Evolutionary conservation across 441 rosid genomes (phyloP).

Genomic region (Geranium incanum): DNA sequence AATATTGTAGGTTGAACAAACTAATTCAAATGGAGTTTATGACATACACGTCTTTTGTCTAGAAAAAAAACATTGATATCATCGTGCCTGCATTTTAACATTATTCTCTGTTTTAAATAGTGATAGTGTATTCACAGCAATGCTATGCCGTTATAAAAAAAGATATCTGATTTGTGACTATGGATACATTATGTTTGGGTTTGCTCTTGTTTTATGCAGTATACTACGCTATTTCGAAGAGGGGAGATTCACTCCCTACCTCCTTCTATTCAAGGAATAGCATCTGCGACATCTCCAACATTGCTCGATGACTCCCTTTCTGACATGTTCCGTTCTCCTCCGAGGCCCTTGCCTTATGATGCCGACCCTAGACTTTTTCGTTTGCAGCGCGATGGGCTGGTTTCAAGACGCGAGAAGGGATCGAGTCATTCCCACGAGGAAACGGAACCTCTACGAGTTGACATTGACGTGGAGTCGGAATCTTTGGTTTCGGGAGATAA

Average conservation of each 20-base stretch:
- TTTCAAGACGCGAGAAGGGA: slow-evolving; percentile 67
- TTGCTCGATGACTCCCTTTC: slow-evolving; percentile 74
- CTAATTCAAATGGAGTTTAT: background rate
- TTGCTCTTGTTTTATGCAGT: slow-evolving; percentile 38
- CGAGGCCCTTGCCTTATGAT: slow-evolving; percentile 90
- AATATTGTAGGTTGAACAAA: background rate
- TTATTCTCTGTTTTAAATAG: too few species aligned
- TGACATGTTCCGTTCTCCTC: slow-evolving; percentile 76
- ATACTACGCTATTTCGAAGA: slow-evolving; percentile 56
- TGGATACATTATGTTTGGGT: background rate
- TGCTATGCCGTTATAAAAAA: too few species aligned
- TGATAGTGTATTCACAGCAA: too few species aligned
- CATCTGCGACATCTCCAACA: slow-evolving; percentile 50
- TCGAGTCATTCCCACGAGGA: slow-evolving; percentile 70
- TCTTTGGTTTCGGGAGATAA: slow-evolving; percentile 47
- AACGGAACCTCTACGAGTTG: slow-evolving; percentile 65
- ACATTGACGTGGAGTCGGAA: slow-evolving; percentile 50
- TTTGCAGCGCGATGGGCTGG: slow-evolving; percentile 40
- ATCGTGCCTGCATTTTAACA: background rate
- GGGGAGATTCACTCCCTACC: slow-evolving; percentile 58
- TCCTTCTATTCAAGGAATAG: slow-evolving; percentile 56
- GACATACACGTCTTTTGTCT: background rate
- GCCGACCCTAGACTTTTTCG: slow-evolving; percentile 56
- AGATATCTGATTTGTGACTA: too few species aligned
- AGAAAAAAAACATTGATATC: background rate